A percentile compares a stretch with the other conserved stretches of the same genome.
Conservation (phyloP, 768 basidiomycete species). For the Boletus vermiculosoides region DNA sequence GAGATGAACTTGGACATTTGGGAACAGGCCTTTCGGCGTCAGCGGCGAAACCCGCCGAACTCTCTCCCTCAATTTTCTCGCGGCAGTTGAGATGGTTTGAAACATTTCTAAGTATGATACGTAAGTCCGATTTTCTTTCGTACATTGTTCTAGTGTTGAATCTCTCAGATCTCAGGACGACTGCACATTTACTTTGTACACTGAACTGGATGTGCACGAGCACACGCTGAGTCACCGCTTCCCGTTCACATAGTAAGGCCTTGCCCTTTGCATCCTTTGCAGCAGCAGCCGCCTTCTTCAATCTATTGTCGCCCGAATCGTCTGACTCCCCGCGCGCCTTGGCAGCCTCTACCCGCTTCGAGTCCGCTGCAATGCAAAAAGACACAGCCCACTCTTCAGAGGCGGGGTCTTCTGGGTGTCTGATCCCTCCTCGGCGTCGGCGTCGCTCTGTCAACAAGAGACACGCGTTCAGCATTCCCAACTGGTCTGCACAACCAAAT, state of each 20-base stretch:
- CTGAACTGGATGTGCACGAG: neutral
- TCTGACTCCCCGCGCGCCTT: too few relatives aligned
- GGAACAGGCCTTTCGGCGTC: neutral
- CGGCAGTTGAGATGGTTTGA: neutral
- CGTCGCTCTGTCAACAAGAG: too few relatives aligned
- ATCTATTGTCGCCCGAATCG: conserved; percentile 49
- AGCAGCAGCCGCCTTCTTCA: conserved; percentile 39
- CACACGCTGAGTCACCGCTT: conserved; percentile 29
- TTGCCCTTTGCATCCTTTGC: conserved; percentile 32
- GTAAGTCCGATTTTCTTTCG: too few relatives aligned
- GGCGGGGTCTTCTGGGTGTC: too few relatives aligned
- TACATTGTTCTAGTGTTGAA: neutral
- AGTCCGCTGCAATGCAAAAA: too few relatives aligned
- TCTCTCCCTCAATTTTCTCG: neutral
- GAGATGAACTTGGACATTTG: conserved; percentile 24
- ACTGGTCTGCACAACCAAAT: too few relatives aligned
- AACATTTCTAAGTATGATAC: neutral
- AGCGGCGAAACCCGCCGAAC: neutral
- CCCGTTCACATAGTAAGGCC: conserved; percentile 38
- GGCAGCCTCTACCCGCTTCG: too few relatives aligned
- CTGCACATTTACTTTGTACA: neutral
- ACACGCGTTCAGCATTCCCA: too few relatives aligned
- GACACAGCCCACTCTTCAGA: conserved; percentile 13
- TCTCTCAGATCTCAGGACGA: neutral
- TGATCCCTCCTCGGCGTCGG: too few relatives aligned